Evolutionary conservation across 2,329 filamentous ascomycete species (phyloP), one percentile per base, ranked within the genome.

Genomic region (Aspergillus spinulosporus): DNA sequence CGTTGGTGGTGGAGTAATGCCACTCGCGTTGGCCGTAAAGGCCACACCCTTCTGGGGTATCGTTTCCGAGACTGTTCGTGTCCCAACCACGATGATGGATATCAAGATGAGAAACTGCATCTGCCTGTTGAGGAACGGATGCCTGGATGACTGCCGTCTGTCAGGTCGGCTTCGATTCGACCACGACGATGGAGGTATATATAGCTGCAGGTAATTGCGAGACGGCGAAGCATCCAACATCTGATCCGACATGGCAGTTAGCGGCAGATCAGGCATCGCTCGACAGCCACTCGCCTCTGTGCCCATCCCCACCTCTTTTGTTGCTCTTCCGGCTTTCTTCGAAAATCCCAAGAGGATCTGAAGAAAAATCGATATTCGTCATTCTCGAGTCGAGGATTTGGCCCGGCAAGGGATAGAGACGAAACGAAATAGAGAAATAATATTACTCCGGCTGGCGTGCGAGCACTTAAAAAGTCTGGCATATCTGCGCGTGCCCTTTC

Each of bases 181-280:
- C 50, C 49, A 51, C 49, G 49, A 52, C 32, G 42, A 54, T 15
- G 44, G 21, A 43, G 26, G 14, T 49, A 54, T 54, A 44, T 54
- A 49, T 44, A 49, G 29, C 21, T 28, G 44, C 14, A 34, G 31
- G 26, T 43, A 26, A 32, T 36, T 36, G 48, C 52, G 7, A 49
- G 29, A 52, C 15, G 34, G 12, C 29, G 37, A 39, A 45, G 43
- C 46, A 52, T 48, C 48, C 15, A 15, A 40, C 34, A 39, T 39
- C 36, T 39, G 12, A 39, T 51, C 49, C 43, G 50, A 51, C 37
- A 32, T 43, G 15, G 31, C 43, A 36, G 36, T 53, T 61, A 61
- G 59, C 49, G 57, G 59, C 59, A 59, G 59, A 61, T 61, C 59
- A 61, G 59, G 59, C 59, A 61, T 57, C 52, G 49, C 52, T 21